Evolutionary conservation across 208 protist genomes (phyloP), one percentile per base, ranked within the genome.

Genomic region (Acanthamoeba triangularis): DNA sequence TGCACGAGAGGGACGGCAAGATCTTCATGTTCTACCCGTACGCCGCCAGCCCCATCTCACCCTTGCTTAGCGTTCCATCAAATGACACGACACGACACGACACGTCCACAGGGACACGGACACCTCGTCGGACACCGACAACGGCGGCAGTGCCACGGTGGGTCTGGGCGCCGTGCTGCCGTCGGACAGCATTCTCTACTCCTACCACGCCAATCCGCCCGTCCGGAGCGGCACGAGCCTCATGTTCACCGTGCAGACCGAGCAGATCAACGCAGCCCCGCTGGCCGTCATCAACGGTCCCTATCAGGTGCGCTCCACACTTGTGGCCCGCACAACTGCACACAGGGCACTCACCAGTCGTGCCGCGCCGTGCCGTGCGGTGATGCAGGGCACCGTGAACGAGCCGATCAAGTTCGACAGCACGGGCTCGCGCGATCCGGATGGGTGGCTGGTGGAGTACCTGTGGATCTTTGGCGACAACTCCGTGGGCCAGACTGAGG

Each of bases 381-480:
- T 5, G 41, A 5, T 44, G 25, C 59, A 65, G 59, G 59, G 59
- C 1, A 13, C 2, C 23, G 59, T 10, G 16, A 28, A 65, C 25
- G 59, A 13, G 7, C 59, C 59, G 59, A 3, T 65, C 23, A 65
- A n/a, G 59, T 65, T 65, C 25, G 59, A 65, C 25, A 65, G 59
- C 7, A 11, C 16, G 23, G 59, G 59, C 23, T 65, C 59, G 59
- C 7, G 7, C 59, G 59, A 65, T 28, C 59, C 59, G 23, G 59
- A 65, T 3, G 59, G 59, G 59, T n/a, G 23, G 25, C 1, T n/a
- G 16, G 23, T 65, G 23, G 59, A 65, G 23, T 65, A 65, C 59
- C 59, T 65, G 59, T 65, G 59, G 59, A 65, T 65, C 16, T 65
- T 65, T 65, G 59, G 59, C 59, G 59, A 65, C 59, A 65, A 65